Evolutionary conservation across 1,284 basidiomycete genomes (phyloP).

Genomic region (Afroboletus lepidellus): DNA sequence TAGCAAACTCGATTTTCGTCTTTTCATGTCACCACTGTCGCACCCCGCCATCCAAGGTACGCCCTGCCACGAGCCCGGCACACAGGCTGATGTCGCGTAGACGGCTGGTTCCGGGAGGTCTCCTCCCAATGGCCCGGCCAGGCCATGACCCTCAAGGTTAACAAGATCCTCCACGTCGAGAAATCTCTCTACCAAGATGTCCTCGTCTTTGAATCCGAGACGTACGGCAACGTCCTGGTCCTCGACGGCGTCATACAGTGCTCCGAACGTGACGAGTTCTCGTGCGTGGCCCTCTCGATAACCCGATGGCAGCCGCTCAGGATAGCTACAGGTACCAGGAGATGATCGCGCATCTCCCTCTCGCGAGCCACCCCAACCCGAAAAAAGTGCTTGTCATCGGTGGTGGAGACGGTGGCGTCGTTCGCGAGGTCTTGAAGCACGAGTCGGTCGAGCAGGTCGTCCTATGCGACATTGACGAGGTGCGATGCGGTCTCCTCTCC

Average conservation of each 20-base stretch:
- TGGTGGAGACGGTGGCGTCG: slow-evolving; percentile 95
- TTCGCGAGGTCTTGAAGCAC: slow-evolving; percentile 97
- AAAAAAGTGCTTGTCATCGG: slow-evolving; percentile 96
- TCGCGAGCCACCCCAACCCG: slow-evolving; percentile 95
- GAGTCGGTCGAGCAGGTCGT: slow-evolving; percentile 89
- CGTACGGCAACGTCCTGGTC: slow-evolving; percentile 94
- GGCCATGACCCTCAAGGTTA: slow-evolving; percentile 94
- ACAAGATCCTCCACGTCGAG: slow-evolving; percentile 93
- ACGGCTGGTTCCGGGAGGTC: slow-evolving; percentile 98
- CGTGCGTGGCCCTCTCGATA: slow-evolving; percentile 55
- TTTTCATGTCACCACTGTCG: slow-evolving; percentile 20
- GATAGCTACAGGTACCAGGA: slow-evolving; percentile 83
- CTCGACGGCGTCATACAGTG: slow-evolving; percentile 96
- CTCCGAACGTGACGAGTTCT: slow-evolving; percentile 98
- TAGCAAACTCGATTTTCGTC: background rate
- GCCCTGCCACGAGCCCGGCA: background rate
- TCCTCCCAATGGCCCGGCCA: slow-evolving; percentile 97
- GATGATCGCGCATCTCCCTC: slow-evolving; percentile 97
- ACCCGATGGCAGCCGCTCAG: background rate
- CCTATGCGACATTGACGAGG: slow-evolving; percentile 98
- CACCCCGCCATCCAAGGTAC: slow-evolving; percentile 35
- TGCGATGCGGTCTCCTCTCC: slow-evolving; percentile 29
- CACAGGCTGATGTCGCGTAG: slow-evolving; percentile 38
- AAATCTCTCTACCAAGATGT: slow-evolving; percentile 95
- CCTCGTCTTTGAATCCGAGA: slow-evolving; percentile 92